Percentiles rank a stretch among this genome's conserved stretches.
Evolutionary conservation across 1,139 yeast species (phyloP).

Genomic region (Yamadazyma aaseri): DNA sequence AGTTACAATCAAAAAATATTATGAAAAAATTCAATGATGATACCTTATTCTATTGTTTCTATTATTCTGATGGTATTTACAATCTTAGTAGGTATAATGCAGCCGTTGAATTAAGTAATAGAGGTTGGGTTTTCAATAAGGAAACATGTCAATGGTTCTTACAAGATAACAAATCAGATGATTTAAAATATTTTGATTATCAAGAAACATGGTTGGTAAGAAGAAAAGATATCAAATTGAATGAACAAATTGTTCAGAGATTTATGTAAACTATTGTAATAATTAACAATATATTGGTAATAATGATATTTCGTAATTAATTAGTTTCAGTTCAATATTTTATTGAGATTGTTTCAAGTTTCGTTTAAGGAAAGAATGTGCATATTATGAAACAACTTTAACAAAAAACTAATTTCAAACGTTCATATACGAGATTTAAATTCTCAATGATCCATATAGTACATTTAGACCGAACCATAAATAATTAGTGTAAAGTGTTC

Average conservation of each 20-base stretch:
- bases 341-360: not conserved
- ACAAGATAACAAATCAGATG: slow-evolving; percentile 49
- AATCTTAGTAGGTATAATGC: slow-evolving; percentile 65
- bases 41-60: slow-evolving; percentile 89
- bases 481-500: too few relatives aligned
- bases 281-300: not conserved
- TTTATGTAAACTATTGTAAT: slow-evolving; percentile 5
- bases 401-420: too few relatives aligned
- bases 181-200: slow-evolving; percentile 84
- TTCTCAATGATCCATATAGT: too few relatives aligned
- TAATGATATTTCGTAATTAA: not conserved
- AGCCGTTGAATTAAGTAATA: slow-evolving; percentile 72
- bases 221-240: slow-evolving; percentile 50
- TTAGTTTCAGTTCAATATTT: too few relatives aligned
- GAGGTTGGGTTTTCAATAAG: slow-evolving; percentile 89
- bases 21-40: slow-evolving; percentile 79
- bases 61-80: slow-evolving; percentile 57
- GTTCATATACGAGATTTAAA: too few relatives aligned
- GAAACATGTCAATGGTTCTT: slow-evolving; percentile 79
- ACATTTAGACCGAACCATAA: too few relatives aligned
- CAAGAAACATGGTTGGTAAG: slow-evolving; percentile 88
- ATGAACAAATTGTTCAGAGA: slow-evolving; percentile 4
- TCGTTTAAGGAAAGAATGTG: not conserved
- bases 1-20: slow-evolving; percentile 49
- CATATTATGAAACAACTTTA: slow-evolving; percentile 2